Evolutionary conservation across 179 eudicot species (phyloP), one percentile per base, ranked within the genome.

Genomic region (Beta lomatogona): DNA sequence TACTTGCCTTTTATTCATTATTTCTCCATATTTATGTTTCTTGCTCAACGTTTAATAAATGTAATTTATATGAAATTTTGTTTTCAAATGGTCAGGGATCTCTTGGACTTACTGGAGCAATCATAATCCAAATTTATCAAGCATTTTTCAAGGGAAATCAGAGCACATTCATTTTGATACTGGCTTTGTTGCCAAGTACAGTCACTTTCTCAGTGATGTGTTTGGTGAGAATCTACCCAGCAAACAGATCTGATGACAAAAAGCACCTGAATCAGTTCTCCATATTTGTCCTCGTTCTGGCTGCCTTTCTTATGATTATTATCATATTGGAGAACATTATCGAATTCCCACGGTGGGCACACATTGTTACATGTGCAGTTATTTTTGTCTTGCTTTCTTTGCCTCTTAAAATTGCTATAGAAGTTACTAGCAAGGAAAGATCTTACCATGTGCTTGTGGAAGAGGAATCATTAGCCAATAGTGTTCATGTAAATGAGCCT

Each of bases 71-170:
- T 59, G 58, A 6, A 46, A 11, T 81, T 19, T 36, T 31, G 0
- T 22, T 36, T 78, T 22, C 53, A 48, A 18, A 36, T 75, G 44
- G 71, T 81, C 91, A 95, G 97, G 98, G 98, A 6, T 95, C 89
- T 86, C 88, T 95, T 28, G 98, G 98, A 57, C 87, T 95, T 52
- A 93, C 95, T 77, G 98, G 98, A 81, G 97, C 97, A 79, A 84
- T 95, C 16, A 73, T 90, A 55, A 85, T 95, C 78, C 97, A 92
- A 89, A 87, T 90, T 59, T 91, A 93, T 58, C 85, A 88, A 9
- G 86, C 97, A 28, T 78, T 92, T 72, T 88, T 92, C 76, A 71
- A 77, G 25, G 91, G 87, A 45, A 88, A 91, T 13, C 91, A 92
- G 16, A 88, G 86, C 79, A 73, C 84, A 64, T 91, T 92, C 89